These are phyloP conservation scores for Paramecium biaurelia DNA, from an alignment of 73 alveolate genomes.

Conservation along the genomic window DNA sequence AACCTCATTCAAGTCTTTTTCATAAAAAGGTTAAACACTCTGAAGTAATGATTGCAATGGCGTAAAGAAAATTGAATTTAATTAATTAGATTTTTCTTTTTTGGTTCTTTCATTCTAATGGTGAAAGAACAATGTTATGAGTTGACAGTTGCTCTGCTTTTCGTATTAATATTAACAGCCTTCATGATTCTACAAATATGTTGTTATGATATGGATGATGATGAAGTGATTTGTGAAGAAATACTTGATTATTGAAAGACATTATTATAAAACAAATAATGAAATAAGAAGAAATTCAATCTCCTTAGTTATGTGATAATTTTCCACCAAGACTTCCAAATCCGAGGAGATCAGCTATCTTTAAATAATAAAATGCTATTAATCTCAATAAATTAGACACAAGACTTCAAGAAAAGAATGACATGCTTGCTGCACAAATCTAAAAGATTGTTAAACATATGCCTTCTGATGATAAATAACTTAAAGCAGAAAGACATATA, in stretches of 20 bases:
- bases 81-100: background rate
- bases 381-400: background rate
- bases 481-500: conserved; percentile 46
- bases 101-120: conserved; percentile 25
- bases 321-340: background rate
- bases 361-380: background rate
- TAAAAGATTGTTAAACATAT: conserved; percentile 4
- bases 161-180: background rate
- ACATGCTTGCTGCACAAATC: conserved; percentile 15
- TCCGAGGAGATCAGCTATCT: background rate
- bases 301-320: background rate
- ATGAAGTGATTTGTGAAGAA: conserved; percentile 17
- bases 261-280: background rate
- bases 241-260: conserved; percentile 26
- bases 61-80: background rate
- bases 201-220: conserved; percentile 11
- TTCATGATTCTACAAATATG: conserved; percentile 33
- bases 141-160: background rate
- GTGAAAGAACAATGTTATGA: conserved; percentile 17
- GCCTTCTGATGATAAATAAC: background rate
- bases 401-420: background rate
- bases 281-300: background rate
- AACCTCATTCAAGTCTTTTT: background rate
- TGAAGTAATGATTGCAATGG: conserved; percentile 23
- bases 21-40: background rate